phyloP scores from a whole-genome alignment of 2,329 filamentous ascomycete species.

The Penicillium sp. region DNA sequence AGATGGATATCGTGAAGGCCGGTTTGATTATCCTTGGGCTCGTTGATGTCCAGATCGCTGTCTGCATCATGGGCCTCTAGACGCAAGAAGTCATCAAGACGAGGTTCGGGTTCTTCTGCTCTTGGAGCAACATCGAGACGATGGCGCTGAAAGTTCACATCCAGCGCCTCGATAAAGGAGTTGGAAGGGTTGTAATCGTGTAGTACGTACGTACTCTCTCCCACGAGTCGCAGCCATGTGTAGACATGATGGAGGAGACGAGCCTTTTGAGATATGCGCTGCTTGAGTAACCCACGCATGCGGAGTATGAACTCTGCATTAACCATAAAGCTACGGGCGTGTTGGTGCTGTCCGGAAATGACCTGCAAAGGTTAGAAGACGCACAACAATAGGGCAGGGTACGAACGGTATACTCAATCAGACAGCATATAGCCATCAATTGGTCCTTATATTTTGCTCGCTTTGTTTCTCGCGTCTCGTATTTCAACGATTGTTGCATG shows the following conservation, averaged over 20 bases:
- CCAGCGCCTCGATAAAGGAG: conserved; percentile 28
- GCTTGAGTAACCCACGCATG: conserved; percentile 42
- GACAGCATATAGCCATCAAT: conserved; percentile 41
- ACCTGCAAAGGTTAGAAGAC: conserved; percentile 23
- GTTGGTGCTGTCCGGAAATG: conserved; percentile 35
- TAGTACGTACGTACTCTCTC: conserved; percentile 41
- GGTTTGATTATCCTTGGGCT: conserved; percentile 39
- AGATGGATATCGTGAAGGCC: conserved; percentile 48
- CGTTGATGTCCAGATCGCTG: conserved; percentile 45
- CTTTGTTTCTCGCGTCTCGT: conserved; percentile 34
- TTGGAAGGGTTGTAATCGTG: conserved; percentile 33
- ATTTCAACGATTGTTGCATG: conserved; percentile 36
- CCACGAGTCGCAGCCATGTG: conserved; percentile 44
- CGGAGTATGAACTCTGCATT: conserved; percentile 45
- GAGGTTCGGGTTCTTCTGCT: conserved; percentile 9
- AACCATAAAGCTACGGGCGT: conserved; percentile 42
- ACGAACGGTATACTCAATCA: conserved; percentile 40
- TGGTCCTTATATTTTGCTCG: conserved; percentile 48
- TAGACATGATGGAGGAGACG: conserved; percentile 48
- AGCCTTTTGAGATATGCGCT: conserved; percentile 41
- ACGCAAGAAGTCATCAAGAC: conserved; percentile 47
- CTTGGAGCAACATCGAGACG: not conserved
- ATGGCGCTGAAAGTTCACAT: conserved; percentile 11
- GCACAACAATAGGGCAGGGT: not conserved
- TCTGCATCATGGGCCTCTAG: conserved; percentile 41